phyloP scores from a whole-genome alignment of 768 basidiomycete genomes.

The Amanita molliuscula region DNA sequence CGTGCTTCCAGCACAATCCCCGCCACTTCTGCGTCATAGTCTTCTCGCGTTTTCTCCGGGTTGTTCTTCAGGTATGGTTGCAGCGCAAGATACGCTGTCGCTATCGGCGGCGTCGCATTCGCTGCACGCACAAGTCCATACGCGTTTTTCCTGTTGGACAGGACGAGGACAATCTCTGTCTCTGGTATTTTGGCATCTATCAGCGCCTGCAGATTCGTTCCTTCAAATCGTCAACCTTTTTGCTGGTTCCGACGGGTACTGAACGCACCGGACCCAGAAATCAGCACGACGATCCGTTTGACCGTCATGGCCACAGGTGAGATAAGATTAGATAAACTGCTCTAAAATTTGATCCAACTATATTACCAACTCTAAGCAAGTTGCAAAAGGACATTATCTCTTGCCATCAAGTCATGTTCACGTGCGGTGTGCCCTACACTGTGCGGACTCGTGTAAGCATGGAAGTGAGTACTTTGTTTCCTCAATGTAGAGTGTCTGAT shows the following conservation, averaged over 20 bases:
- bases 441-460: no score
- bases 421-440: no score
- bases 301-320: slow-evolving; percentile 11
- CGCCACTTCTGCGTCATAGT: slow-evolving; percentile 83
- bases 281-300: slow-evolving; percentile 33
- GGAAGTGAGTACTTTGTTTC: no score
- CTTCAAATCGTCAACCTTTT: slow-evolving; percentile 27
- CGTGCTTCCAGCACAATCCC: slow-evolving; percentile 45
- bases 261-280: slow-evolving; percentile 40
- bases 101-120: slow-evolving; percentile 62
- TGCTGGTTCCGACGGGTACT: background rate
- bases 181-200: slow-evolving; percentile 80
- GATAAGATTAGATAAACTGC: slow-evolving; percentile 6
- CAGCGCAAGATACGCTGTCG: slow-evolving; percentile 73
- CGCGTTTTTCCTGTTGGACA: slow-evolving; percentile 89
- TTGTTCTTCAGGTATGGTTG: slow-evolving; percentile 73
- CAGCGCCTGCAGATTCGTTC: slow-evolving; percentile 93
- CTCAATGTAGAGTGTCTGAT: no score
- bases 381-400: no score
- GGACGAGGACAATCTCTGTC: slow-evolving; percentile 64
- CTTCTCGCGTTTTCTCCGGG: slow-evolving; percentile 62
- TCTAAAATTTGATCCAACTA: background rate
- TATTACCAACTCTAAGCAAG: no score
- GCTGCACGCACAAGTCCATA: slow-evolving; percentile 81
- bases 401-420: no score